Base-by-base conservation (phyloP, 2,329 filamentous ascomycete species). In the Lachnellula occidentalis region DNA sequence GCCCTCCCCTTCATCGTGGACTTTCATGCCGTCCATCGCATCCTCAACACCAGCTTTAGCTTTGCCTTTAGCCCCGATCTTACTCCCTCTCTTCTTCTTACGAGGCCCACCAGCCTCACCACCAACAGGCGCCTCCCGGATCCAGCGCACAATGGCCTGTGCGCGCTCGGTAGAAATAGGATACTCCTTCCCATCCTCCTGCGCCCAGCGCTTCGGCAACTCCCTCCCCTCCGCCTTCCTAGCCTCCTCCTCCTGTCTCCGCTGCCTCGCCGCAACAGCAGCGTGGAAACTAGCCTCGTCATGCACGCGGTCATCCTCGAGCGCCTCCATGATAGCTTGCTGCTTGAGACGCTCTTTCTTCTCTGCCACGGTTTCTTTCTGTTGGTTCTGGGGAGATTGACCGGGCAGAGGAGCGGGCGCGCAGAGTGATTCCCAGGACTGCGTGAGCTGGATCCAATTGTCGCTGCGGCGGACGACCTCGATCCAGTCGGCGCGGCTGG, bases 401-500 rank as follows among this genome's bases (percentile, higher is more conserved):
- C 65, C 67, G 3, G 79, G 76, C 2, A 85, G 70, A 1, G 81
- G 80, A 2, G 78, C 77, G 0, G 83, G 81, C 0, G 78, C 73
- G 64, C 88, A 92, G 5, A 94, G 78, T 2, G 73, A 74, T 58
- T 92, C 87, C 90, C 89, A 94, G 1, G 77, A 76, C 3, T 78
- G 72, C 2, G 71, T 68, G 8, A 94, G 76, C 6, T 80, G 77
- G 50, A 92, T 77, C 85, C 86, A 90, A 66, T 89, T 87, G 34
- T 82, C 77, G 0, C 80, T 78, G 31, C 82, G 79, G 0, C 84
- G 79, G 9, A 94, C 70, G 0, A 92, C 77, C 70, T 92, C 87
- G 47, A 86, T 82, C 89, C 89, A 95, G 70, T 95, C 90, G 3
- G 85, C 81, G 50, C 88, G 83, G 2, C 87, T 84, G 1, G 87